phyloP scores from a whole-genome alignment of 176 grass and related monocot species.

The Oryza brachyantha region DNA sequence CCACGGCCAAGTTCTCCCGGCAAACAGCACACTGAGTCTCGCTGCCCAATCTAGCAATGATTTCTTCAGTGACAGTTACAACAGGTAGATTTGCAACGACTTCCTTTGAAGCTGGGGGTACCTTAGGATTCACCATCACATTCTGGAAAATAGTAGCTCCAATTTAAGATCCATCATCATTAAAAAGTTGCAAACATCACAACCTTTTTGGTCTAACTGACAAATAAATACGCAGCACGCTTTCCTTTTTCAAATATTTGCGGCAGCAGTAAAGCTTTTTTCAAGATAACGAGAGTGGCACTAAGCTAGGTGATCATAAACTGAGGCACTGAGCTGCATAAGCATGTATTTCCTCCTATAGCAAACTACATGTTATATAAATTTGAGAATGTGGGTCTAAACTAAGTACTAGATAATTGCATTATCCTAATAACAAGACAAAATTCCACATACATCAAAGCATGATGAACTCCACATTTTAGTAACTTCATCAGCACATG shows the following conservation, averaged over 20 bases:
- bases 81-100: conserved; percentile 82
- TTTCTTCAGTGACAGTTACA: conserved; percentile 62
- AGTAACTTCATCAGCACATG: conserved; percentile 5
- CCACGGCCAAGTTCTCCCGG: conserved; percentile 74
- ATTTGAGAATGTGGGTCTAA: not conserved
- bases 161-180: not conserved
- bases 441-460: not conserved
- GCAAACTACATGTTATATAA: not conserved
- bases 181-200: not conserved
- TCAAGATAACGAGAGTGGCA: too few relatives aligned
- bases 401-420: not conserved
- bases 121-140: conserved; percentile 41
- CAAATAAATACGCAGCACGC: not conserved
- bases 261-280: not conserved
- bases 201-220: not conserved
- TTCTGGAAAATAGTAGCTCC: conserved; percentile 45
- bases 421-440: not conserved
- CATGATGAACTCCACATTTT: not conserved
- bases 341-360: not conserved
- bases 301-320: too few relatives aligned
- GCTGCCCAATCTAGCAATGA: conserved; percentile 59
- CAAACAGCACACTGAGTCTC: conserved; percentile 95
- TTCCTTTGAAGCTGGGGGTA: conserved; percentile 91
- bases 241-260: not conserved
- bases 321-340: too few relatives aligned